Percentiles rank a stretch among this genome's conserved stretches.
phyloP scores from a whole-genome alignment of 2,329 filamentous ascomycete species.

The Cytospora chrysosperma region DNA sequence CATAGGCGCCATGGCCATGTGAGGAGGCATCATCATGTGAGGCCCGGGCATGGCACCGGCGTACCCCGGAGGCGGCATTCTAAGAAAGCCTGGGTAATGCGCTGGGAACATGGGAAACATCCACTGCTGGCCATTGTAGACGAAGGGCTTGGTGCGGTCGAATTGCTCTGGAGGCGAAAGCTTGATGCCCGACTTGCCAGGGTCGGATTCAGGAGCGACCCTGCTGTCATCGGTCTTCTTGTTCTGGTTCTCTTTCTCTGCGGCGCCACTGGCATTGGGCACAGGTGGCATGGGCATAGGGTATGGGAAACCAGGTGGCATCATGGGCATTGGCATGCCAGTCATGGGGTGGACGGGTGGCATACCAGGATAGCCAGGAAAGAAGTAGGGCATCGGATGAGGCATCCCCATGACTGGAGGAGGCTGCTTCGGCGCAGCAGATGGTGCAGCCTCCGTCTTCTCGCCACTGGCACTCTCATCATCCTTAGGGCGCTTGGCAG shows the following conservation, averaged over 20 bases:
- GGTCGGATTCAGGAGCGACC: slow-evolving; percentile 8
- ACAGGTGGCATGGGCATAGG: slow-evolving; percentile 19
- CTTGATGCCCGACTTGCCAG: slow-evolving; percentile 35
- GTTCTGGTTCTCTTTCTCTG: slow-evolving; percentile 29
- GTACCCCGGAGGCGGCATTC: slow-evolving; percentile 22
- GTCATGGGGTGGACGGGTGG: slow-evolving; percentile 35
- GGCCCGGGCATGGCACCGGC: slow-evolving; percentile 23
- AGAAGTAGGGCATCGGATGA: slow-evolving; percentile 27
- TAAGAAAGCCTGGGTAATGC: slow-evolving; percentile 26
- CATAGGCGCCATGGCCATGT: slow-evolving; percentile 27
- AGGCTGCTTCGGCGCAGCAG: slow-evolving; percentile 19
- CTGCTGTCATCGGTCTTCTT: slow-evolving; percentile 33
- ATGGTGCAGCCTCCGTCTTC: slow-evolving; percentile 11
- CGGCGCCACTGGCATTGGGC: slow-evolving; percentile 6
- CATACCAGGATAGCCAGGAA: slow-evolving; percentile 33
- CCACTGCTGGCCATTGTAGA: slow-evolving; percentile 47
- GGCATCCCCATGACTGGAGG: slow-evolving; percentile 31
- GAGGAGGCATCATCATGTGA: slow-evolving; percentile 29
- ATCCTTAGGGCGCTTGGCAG: slow-evolving; percentile 50
- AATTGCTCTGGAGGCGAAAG: slow-evolving; percentile 45
- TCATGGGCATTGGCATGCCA: slow-evolving; percentile 43
- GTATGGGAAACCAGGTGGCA: slow-evolving; percentile 29
- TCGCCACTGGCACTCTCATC: slow-evolving; percentile 28
- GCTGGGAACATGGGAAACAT: slow-evolving; percentile 35
- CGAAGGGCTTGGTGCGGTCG: slow-evolving; percentile 46